Evolutionary conservation across 2,329 filamentous ascomycete species (phyloP).

Genomic region (Colletotrichum limetticola): DNA sequence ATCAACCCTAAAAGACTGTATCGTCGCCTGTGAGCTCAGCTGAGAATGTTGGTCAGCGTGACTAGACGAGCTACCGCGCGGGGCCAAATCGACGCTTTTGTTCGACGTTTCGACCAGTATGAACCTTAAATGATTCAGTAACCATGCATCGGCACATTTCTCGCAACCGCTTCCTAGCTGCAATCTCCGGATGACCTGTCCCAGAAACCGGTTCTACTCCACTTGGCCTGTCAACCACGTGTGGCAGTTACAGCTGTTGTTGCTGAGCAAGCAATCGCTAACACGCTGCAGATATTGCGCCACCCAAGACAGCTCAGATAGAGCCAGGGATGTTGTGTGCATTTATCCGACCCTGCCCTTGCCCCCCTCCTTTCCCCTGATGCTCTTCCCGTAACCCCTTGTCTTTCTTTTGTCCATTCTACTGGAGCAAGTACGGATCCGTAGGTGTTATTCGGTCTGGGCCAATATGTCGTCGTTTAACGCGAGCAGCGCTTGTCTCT

Average conservation of each 20-base stretch:
- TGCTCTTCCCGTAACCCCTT: not conserved
- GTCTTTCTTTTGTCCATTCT: not conserved
- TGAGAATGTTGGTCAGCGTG: not conserved
- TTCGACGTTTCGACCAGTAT: not conserved
- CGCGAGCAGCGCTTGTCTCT: not conserved
- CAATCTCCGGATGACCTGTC: constrained; percentile 19
- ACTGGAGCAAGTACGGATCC: not conserved
- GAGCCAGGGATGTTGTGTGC: not conserved
- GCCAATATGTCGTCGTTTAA: constrained; percentile 3
- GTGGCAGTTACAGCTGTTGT: not conserved
- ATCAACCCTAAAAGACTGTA: not conserved
- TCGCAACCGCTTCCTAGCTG: not conserved
- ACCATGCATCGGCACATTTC: constrained; percentile 14
- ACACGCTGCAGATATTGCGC: constrained; percentile 5
- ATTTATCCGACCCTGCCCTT: not conserved
- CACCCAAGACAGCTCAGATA: constrained; percentile 3
- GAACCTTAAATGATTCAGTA: constrained; percentile 20
- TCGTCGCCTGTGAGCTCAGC: not conserved
- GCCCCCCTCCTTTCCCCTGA: not conserved
- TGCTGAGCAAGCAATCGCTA: constrained; percentile 25
- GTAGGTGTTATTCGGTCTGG: not conserved
- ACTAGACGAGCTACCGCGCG: not conserved
- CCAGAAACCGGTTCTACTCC: not conserved
- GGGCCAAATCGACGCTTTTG: not conserved
- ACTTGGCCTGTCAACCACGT: constrained; percentile 12